phyloP scores from a whole-genome alignment of 805 yeast genomes.

The Kazachstania bromeliacearum region DNA sequence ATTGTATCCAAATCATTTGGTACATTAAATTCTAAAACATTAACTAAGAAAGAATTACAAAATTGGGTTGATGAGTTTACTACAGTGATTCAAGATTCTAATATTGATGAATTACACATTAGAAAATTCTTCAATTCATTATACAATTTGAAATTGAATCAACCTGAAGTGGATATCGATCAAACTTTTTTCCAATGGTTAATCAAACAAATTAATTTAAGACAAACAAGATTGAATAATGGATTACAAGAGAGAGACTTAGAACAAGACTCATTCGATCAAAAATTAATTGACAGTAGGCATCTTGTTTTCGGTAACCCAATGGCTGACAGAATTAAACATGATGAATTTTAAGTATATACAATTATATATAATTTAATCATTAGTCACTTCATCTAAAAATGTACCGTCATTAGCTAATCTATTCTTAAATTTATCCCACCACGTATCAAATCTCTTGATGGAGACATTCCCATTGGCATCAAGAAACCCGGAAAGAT shows the following conservation, averaged over 20 bases:
- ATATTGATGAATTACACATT: constrained; percentile 34
- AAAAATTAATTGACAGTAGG: constrained; percentile 38
- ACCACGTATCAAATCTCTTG: constrained; percentile 86
- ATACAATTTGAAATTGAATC: constrained; percentile 25
- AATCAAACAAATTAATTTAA: constrained; percentile 33
- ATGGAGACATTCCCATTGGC: constrained; percentile 73
- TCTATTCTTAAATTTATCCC: constrained; percentile 79
- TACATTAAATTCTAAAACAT: no score
- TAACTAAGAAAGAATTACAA: constrained; percentile 1
- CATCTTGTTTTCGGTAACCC: constrained; percentile 75
- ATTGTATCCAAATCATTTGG: constrained; percentile 16
- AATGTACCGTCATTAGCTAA: constrained; percentile 76
- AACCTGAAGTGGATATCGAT: constrained; percentile 26
- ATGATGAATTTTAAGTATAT: constrained; percentile 14
- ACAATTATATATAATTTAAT: constrained; percentile 3
- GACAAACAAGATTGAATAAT: constrained; percentile 21
- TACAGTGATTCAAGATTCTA: constrained; percentile 18
- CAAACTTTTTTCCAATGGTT: constrained; percentile 57
- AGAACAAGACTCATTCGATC: constrained; percentile 31
- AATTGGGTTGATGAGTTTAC: constrained; percentile 22
- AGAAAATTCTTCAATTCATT: constrained; percentile 34
- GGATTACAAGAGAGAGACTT: constrained; percentile 24
- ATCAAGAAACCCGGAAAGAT: constrained; percentile 79
- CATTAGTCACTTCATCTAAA: constrained; percentile 41
- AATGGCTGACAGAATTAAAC: constrained; percentile 51